phyloP scores from a whole-genome alignment of 495 filamentous ascomycete genomes.

The Venustampulla echinocandica region DNA sequence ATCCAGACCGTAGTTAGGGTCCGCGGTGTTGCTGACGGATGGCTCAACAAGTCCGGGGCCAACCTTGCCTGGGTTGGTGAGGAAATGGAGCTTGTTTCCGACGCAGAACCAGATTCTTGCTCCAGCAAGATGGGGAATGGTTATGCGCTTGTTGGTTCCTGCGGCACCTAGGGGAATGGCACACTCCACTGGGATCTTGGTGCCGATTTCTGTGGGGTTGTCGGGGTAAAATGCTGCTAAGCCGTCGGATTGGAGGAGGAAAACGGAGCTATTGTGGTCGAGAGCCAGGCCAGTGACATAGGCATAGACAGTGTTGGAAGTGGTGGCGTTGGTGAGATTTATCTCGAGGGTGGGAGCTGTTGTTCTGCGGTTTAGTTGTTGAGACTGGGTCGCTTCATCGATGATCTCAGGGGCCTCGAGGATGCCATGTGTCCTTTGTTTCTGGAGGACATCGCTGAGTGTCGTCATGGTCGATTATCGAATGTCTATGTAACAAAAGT shows the following conservation, averaged over 20 bases:
- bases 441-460: too few relatives aligned
- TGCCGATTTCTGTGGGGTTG: constrained; percentile 36
- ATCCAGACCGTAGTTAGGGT: constrained; percentile 52
- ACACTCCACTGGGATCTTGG: constrained; percentile 42
- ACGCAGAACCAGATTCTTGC: constrained; percentile 61
- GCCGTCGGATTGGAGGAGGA: constrained; percentile 52
- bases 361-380: too few relatives aligned
- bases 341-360: constrained; percentile 46
- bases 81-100: constrained; percentile 54
- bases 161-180: constrained; percentile 55
- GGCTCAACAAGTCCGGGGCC: constrained; percentile 67
- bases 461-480: too few relatives aligned
- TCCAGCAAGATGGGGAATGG: constrained; percentile 58
- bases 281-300: constrained; percentile 61
- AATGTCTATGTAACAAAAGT: too few relatives aligned
- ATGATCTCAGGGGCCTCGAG: too few relatives aligned
- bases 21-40: constrained; percentile 52
- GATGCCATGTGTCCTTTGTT: too few relatives aligned
- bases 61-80: constrained; percentile 60
- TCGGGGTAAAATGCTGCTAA: constrained; percentile 40
- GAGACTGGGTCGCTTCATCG: too few relatives aligned
- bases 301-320: constrained; percentile 52
- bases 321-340: constrained; percentile 54
- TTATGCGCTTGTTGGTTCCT: constrained; percentile 49
- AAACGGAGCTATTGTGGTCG: constrained; percentile 48